Percentiles rank a stretch among this genome's conserved stretches.
Conservation (phyloP, 306 rosid genomes). For the Medicago arabica region DNA sequence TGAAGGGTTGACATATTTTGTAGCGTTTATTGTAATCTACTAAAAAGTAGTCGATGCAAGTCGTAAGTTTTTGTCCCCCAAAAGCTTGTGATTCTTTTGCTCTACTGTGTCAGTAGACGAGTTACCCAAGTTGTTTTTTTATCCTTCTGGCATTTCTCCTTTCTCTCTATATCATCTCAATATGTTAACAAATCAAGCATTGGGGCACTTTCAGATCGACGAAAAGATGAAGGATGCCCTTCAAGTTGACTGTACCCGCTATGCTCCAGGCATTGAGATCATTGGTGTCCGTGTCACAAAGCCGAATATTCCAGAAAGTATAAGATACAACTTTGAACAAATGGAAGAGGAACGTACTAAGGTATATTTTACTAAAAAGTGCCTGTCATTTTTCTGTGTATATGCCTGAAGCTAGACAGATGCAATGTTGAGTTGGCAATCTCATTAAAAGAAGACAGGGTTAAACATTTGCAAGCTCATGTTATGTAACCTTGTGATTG, state of each 20-base stretch:
- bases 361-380: constrained; percentile 51
- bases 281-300: constrained; percentile 88
- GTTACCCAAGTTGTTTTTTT: background rate
- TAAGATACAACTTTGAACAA: constrained; percentile 77
- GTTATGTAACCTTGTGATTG: constrained; percentile 6
- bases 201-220: constrained; percentile 70
- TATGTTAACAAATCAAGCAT: constrained; percentile 10
- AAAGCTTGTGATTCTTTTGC: constrained; percentile 23
- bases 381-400: constrained; percentile 34
- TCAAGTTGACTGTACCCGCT: constrained; percentile 87
- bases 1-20: background rate
- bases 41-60: constrained; percentile 29
- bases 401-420: constrained; percentile 3
- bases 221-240: constrained; percentile 96
- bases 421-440: constrained; percentile 1
- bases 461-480: constrained; percentile 14
- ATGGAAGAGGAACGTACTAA: constrained; percentile 98
- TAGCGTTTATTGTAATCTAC: constrained; percentile 32
- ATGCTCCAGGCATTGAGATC: constrained; percentile 95
- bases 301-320: constrained; percentile 80
- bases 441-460: constrained; percentile 22
- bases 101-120: constrained; percentile 9
- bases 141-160: constrained; percentile 17
- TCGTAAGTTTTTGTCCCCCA: background rate
- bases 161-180: background rate